Evolutionary conservation across 345 rosid genomes (phyloP).

Genomic region (Eucalyptus cladocalyx): DNA sequence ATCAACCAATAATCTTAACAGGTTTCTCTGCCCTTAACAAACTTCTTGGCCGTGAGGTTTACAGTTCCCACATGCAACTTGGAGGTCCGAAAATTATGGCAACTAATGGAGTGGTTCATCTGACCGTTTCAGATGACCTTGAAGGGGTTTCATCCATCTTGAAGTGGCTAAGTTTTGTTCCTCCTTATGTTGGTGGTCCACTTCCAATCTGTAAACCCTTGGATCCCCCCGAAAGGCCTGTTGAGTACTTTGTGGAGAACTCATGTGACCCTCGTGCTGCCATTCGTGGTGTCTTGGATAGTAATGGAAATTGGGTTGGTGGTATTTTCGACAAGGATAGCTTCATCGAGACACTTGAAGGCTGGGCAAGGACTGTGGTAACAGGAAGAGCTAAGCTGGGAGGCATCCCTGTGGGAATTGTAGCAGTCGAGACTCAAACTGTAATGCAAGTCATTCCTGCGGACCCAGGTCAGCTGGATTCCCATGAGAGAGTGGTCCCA

Average conservation of each 20-base stretch:
- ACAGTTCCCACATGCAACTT: constrained; percentile 99
- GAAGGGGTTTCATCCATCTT: constrained; percentile 90
- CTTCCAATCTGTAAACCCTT: constrained; percentile 56
- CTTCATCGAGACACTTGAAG: constrained; percentile 87
- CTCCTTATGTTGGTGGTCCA: constrained; percentile 67
- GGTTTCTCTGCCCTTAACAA: constrained; percentile 98
- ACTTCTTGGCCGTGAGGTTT: constrained; percentile 98
- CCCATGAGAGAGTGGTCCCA: constrained; percentile 97
- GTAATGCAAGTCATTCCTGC: constrained; percentile 99
- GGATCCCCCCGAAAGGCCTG: constrained; percentile 84
- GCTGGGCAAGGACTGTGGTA: constrained; percentile 99
- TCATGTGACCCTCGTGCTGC: constrained; percentile 99
- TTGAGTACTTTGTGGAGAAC: constrained; percentile 81
- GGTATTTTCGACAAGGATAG: constrained; percentile 95
- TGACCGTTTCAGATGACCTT: constrained; percentile 93
- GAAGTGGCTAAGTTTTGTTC: constrained; percentile 90
- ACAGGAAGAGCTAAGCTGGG: constrained; percentile 99
- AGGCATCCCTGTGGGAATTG: constrained; percentile 96
- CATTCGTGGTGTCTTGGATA: constrained; percentile 53
- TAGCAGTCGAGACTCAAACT: constrained; percentile 98
- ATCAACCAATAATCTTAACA: constrained; percentile 95
- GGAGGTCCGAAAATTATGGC: constrained; percentile 99
- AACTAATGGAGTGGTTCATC: constrained; percentile 98
- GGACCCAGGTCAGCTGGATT: constrained; percentile 99
- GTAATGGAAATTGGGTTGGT: constrained; percentile 78